These are phyloP conservation scores for Sugiyamaella sp. DNA, from an alignment of 1,139 yeast species.

Conservation along the genomic window DNA sequence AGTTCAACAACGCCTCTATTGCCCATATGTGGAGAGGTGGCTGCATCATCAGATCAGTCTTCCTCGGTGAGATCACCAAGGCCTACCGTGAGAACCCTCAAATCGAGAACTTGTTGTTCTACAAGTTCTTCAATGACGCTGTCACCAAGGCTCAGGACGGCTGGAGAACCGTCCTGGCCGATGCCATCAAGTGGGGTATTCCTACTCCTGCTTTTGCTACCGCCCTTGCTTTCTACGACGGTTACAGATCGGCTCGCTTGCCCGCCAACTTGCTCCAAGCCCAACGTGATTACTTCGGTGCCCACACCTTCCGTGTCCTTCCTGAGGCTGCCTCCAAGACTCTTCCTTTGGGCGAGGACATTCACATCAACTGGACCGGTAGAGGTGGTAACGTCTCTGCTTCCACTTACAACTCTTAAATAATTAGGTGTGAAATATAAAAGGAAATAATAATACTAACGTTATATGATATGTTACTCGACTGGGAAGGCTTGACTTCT, in stretches of 20 bases:
- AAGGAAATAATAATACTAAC: conserved; percentile 9
- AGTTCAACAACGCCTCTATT: conserved; percentile 95
- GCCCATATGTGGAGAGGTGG: conserved; percentile 99
- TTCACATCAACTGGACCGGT: conserved; percentile 99
- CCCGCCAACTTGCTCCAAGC: conserved; percentile 99
- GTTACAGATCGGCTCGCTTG: conserved; percentile 92
- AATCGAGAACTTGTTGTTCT: conserved; percentile 91
- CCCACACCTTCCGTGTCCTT: conserved; percentile 96
- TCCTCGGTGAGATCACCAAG: conserved; percentile 94
- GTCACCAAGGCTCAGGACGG: conserved; percentile 91
- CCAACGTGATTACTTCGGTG: conserved; percentile 99
- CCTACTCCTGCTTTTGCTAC: conserved; percentile 98
- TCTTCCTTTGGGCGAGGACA: conserved; percentile 78
- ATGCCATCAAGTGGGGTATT: conserved; percentile 82
- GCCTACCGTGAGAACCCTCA: conserved; percentile 95
- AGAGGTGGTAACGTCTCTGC: conserved; percentile 98
- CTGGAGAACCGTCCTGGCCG: conserved; percentile 87
- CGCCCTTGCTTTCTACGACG: conserved; percentile 97
- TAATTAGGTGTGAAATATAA: conserved; percentile 1
- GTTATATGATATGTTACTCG: too few relatives aligned
- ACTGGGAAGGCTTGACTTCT: too few relatives aligned
- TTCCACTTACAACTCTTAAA: conserved; percentile 86
- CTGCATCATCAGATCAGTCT: conserved; percentile 98
- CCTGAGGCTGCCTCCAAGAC: conserved; percentile 79
- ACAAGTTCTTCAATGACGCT: conserved; percentile 92